These are phyloP conservation scores for Fusarium devonianum DNA, from an alignment of 2,329 filamentous ascomycete genomes.

Conservation along the genomic window DNA sequence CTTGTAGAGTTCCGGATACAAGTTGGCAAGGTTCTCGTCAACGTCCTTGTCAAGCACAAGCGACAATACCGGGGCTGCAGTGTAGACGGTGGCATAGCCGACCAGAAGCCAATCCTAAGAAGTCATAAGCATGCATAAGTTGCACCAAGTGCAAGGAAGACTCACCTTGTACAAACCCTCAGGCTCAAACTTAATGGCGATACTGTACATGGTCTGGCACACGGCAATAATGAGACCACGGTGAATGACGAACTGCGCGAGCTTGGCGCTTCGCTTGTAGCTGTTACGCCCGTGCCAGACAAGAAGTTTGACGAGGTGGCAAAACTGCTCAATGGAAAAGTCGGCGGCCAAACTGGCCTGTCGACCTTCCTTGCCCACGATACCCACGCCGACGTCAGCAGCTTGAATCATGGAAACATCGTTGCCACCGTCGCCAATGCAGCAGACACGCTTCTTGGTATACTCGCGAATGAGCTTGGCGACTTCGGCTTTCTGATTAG, in stretches of 20 bases:
- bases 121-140: constrained; percentile 23
- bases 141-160: constrained; percentile 3
- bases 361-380: constrained; percentile 95
- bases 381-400: constrained; percentile 95
- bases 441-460: constrained; percentile 95
- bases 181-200: constrained; percentile 90
- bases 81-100: constrained; percentile 95
- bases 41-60: constrained; percentile 95
- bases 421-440: constrained; percentile 97
- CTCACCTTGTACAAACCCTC: constrained; percentile 84
- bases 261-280: constrained; percentile 94
- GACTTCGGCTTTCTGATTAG: constrained; percentile 95
- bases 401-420: constrained; percentile 99
- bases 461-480: constrained; percentile 88
- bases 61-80: constrained; percentile 89
- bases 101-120: constrained; percentile 88
- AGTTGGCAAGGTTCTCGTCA: constrained; percentile 88
- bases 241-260: constrained; percentile 98
- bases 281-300: constrained; percentile 98
- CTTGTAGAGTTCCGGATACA: constrained; percentile 97
- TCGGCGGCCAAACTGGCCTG: constrained; percentile 95
- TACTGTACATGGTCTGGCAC: constrained; percentile 97
- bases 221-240: constrained; percentile 93
- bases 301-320: constrained; percentile 92
- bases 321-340: constrained; percentile 96